These are phyloP conservation scores for Obba rivulosa DNA, from an alignment of 768 basidiomycete species.

Conservation along the genomic window DNA sequence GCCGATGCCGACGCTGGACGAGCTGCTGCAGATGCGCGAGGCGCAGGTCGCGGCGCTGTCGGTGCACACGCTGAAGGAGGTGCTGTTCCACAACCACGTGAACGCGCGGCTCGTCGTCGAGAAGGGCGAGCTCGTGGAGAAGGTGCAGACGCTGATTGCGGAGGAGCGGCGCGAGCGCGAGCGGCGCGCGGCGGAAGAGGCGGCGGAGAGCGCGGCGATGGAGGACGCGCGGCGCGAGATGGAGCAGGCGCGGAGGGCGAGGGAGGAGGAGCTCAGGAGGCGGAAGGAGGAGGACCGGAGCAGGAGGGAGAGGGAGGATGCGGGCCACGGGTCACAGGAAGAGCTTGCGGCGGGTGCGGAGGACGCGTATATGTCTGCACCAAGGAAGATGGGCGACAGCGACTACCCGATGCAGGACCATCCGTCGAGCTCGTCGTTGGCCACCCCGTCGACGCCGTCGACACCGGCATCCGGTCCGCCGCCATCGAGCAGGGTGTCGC, in stretches of 20 bases:
- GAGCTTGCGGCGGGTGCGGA: not conserved
- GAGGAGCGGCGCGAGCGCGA: constrained; percentile 29
- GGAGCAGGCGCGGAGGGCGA: constrained; percentile 8
- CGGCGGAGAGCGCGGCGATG: constrained; percentile 14
- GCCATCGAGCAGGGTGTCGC: constrained; percentile 25
- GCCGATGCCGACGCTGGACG: constrained; percentile 56
- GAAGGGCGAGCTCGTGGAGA: constrained; percentile 77
- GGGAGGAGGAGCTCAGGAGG: not conserved
- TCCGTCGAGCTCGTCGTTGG: not conserved
- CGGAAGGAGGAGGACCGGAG: not conserved
- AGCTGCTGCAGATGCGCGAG: constrained; percentile 57
- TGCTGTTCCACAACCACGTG: constrained; percentile 77
- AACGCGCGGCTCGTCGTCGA: constrained; percentile 68
- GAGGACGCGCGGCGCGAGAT: constrained; percentile 17
- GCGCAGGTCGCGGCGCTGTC: constrained; percentile 56
- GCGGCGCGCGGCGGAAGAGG: constrained; percentile 22
- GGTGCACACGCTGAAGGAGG: constrained; percentile 67
- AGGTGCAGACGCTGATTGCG: constrained; percentile 58
- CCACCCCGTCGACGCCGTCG: constrained; percentile 11
- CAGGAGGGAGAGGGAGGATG: not conserved
- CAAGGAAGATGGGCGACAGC: not conserved
- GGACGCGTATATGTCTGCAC: constrained; percentile 3
- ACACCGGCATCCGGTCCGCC: constrained; percentile 19
- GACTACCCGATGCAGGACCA: too few relatives aligned
- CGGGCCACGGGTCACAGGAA: not conserved